Evolutionary conservation across 495 filamentous ascomycete genomes (phyloP), one percentile per base, ranked within the genome.

Genomic region (Penicillium silybi): DNA sequence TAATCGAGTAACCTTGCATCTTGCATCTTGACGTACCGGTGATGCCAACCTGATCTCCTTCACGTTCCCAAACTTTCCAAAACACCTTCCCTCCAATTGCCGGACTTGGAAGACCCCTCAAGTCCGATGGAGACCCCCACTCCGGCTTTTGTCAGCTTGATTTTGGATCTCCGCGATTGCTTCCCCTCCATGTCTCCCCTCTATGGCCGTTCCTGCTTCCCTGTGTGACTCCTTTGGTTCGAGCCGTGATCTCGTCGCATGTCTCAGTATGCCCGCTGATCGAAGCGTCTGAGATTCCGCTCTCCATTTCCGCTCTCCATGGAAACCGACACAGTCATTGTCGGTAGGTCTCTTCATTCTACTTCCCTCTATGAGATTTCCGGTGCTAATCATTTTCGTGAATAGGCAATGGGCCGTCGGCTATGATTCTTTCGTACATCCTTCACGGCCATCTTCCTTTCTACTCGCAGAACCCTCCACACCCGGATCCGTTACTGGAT

Each of bases 351-450:
- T 50, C 51, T 56, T 56, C 62, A 23, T 26, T 34, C 15, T 26
- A 10, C 29, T 22, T 42, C n/a, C 39, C 59, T 59, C 29, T 52
- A 27, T 44, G 58, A 52, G 40, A 38, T 16, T 41, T 41, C 39
- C 25, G 41, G 43, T 41, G 41, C 54, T 57, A 25, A 58, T 32
- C 23, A 19, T 26, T 26, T 22, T 37, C 47, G 16, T 10, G 6
- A 44, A 38, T 45, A 77, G 84, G 84, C 48, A 85, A 84, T 58
- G 84, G 84, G 29, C 84, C 84, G 44, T 80, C 84, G 27, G 80
- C 84, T 52, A 77, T 87, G 63, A 80, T 86, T 61, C 74, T 87
- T 20, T 84, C 81, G 47, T 87, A 80, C 59, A 81, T 86, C 44
- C 77, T 87, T 16, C 83, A 87, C 59, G 84, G 84, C 11, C 75